Evolutionary conservation across 2,329 filamentous ascomycete genomes (phyloP), one percentile per base, ranked within the genome.

Genomic region (Diaporthe batatas): DNA sequence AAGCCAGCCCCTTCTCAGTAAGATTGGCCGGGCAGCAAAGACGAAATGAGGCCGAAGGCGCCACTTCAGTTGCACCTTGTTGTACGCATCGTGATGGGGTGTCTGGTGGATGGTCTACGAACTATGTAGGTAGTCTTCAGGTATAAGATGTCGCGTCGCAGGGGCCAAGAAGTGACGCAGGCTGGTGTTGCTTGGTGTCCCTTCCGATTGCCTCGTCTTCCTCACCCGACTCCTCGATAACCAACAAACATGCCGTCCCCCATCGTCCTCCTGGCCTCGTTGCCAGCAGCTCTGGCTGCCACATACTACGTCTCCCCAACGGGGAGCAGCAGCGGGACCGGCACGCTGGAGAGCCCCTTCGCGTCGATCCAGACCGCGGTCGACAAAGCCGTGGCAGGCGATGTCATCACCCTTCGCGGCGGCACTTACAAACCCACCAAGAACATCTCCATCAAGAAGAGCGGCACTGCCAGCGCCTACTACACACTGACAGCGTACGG

Each of bases 401-500:
- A 86, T 71, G 84, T 79, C 8, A 85, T 87, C 49, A 82, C 83
- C 57, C 79, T 87, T 4, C 83, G 83, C 10, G 83, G 78, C 10
- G 84, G 84, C 21, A 86, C 83, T 3, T 87, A 87, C 78, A 78
- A 80, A 53, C 83, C 82, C 0, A 83, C 83, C 0, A 82, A 81
- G 47, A 87, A 87, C 77, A 85, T 87, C 58, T 84, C 87, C 75
- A 81, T 87, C 77, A 83, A 79, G 55, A 84, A 84, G 71, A 83
- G 81, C 44, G 85, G 86, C 34, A 84, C 81, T 0, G 75, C 79
- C 18, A 79, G 80, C 0, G 78, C 80, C 2, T 84, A 84, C 1
- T 84, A 84, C 62, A 85, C 83, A 0, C 76, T 87, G 39, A 79
- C 80, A 18, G 79, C 85, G 0, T 87, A 86, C 72, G 77, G 80